phyloP scores from a whole-genome alignment of 306 rosid genomes.

The Inga laurina region DNA sequence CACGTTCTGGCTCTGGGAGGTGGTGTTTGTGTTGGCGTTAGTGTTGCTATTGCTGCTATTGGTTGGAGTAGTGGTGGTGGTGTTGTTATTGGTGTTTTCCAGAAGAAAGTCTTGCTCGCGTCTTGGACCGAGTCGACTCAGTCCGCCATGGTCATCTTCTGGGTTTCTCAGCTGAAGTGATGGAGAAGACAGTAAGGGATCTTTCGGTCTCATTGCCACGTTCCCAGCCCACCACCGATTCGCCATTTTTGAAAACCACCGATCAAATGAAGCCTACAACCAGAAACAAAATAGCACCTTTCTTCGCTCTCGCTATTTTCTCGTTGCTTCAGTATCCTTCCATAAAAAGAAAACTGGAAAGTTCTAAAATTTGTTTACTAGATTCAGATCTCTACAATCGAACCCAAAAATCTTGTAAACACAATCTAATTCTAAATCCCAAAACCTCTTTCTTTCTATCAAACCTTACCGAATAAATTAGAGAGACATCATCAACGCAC shows the following conservation, averaged over 20 bases:
- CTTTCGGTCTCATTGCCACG: constrained; percentile 52
- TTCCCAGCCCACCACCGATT: constrained; percentile 86
- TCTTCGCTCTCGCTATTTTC: neutral
- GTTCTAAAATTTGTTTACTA: neutral
- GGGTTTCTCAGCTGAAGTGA: constrained; percentile 54
- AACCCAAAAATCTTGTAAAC: neutral
- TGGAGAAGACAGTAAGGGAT: constrained; percentile 50
- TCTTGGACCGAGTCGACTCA: constrained; percentile 25
- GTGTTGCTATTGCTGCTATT: constrained; percentile 32
- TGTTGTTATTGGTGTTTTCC: constrained; percentile 17
- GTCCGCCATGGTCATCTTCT: constrained; percentile 40
- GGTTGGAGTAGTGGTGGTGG: constrained; percentile 30
- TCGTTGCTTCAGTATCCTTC: neutral
- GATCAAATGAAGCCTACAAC: neutral
- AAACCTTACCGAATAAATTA: constrained; percentile 17
- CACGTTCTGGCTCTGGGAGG: constrained; percentile 32
- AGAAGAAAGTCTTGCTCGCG: constrained; percentile 42
- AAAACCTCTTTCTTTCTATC: constrained; percentile 33
- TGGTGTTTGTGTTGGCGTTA: constrained; percentile 45
- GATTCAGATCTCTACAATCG: constrained; percentile 29
- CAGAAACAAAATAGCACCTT: neutral
- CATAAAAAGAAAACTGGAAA: neutral
- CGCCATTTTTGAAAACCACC: constrained; percentile 47
- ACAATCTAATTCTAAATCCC: constrained; percentile 41
- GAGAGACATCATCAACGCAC: constrained; percentile 22